These are phyloP conservation scores for Cicer cuneatum DNA, from an alignment of 306 rosid genomes.

Conservation along the genomic window DNA sequence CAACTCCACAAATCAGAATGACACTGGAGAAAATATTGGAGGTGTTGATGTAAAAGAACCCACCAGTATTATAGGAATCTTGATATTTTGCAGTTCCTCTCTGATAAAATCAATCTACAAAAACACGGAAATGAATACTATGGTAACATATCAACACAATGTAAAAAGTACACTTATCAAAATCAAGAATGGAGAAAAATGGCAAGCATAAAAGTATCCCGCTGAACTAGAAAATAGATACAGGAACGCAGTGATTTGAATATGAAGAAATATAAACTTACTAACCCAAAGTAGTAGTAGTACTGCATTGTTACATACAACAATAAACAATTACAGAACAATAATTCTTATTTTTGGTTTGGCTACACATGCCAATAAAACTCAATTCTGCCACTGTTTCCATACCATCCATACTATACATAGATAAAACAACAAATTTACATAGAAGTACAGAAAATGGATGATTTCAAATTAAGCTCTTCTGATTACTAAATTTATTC, in stretches of 20 bases:
- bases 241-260: constrained; percentile 15
- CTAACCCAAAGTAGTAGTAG: constrained; percentile 27
- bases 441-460: constrained; percentile 23
- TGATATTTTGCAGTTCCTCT: constrained; percentile 65
- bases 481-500: constrained; percentile 16
- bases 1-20: constrained; percentile 10
- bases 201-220: constrained; percentile 29
- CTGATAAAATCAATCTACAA: constrained; percentile 75
- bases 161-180: constrained; percentile 13
- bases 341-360: constrained; percentile 31
- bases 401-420: constrained; percentile 20
- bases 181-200: constrained; percentile 35
- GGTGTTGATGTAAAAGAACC: constrained; percentile 45
- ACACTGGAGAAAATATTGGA: constrained; percentile 30
- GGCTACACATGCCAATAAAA: constrained; percentile 7
- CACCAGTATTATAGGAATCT: constrained; percentile 84
- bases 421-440: constrained; percentile 30
- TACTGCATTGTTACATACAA: constrained; percentile 2
- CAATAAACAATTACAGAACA: constrained; percentile 20
- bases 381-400: constrained; percentile 16
- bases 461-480: constrained; percentile 3
- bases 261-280: constrained; percentile 27
- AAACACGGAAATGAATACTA: constrained; percentile 41
- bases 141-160: constrained; percentile 33
- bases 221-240: constrained; percentile 6